These are phyloP conservation scores for Westerdykella sp. DNA, from an alignment of 2,329 filamentous ascomycete species.

Conservation along the genomic window DNA sequence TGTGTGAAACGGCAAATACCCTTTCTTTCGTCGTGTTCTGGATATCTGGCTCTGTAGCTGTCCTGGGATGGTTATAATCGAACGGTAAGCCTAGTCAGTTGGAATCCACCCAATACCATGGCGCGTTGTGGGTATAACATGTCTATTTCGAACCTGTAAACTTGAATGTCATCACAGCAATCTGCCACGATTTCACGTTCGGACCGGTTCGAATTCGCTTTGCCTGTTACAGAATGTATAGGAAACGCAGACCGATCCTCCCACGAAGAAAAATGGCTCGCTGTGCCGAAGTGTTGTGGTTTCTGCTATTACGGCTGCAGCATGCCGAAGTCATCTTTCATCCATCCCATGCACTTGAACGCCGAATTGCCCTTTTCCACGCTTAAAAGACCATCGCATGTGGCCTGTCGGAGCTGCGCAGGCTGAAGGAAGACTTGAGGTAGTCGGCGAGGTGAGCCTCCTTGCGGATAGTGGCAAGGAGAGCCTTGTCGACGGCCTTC, in stretches of 20 bases:
- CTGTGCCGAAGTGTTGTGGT: conserved; percentile 27
- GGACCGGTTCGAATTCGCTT: conserved; percentile 38
- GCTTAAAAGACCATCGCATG: conserved; percentile 98
- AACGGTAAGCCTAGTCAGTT: too few relatives aligned
- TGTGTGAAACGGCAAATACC: too few relatives aligned
- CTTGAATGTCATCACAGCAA: conserved; percentile 29
- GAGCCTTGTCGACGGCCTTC: conserved; percentile 96
- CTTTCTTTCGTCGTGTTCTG: too few relatives aligned
- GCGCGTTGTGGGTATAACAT: not conserved
- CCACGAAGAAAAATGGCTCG: conserved; percentile 34
- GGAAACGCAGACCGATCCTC: conserved; percentile 37
- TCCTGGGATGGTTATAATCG: too few relatives aligned
- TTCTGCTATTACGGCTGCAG: conserved; percentile 38
- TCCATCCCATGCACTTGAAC: conserved; percentile 34
- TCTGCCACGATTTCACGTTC: conserved; percentile 30
- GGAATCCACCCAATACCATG: not conserved
- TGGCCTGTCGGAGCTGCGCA: conserved; percentile 98
- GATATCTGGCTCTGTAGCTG: too few relatives aligned
- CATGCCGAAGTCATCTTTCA: conserved; percentile 37
- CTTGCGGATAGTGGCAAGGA: conserved; percentile 97
- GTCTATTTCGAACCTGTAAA: not conserved
- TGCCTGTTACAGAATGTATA: conserved; percentile 37
- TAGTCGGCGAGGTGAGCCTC: conserved; percentile 89
- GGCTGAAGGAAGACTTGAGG: conserved; percentile 92
- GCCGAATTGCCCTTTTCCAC: conserved; percentile 32